These are phyloP conservation scores for Papiliotrema fonsecae DNA, from an alignment of 1,284 basidiomycete species.

Conservation along the genomic window DNA sequence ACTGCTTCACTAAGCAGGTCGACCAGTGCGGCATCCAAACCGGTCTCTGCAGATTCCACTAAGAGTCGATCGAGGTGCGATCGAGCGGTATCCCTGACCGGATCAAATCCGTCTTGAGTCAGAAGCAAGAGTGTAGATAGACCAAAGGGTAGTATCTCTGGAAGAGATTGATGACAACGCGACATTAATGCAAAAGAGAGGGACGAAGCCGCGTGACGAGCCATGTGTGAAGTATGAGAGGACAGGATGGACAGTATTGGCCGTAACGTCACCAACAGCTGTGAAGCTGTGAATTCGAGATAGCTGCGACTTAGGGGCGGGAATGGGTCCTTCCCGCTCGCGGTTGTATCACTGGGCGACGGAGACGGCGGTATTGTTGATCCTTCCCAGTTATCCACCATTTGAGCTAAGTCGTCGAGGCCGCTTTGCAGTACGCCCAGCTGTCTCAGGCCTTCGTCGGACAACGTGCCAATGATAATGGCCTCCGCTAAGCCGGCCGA, in stretches of 20 bases:
- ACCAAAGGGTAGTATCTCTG: slow-evolving; percentile 62
- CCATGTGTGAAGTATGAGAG: slow-evolving; percentile 40
- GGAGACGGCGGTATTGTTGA: slow-evolving; percentile 1
- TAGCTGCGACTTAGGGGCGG: slow-evolving; percentile 44
- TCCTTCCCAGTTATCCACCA: slow-evolving; percentile 31
- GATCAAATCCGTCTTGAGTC: slow-evolving; percentile 56
- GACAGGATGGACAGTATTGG: slow-evolving; percentile 33
- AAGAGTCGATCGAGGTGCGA: slow-evolving; percentile 54
- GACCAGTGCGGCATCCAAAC: slow-evolving; percentile 16
- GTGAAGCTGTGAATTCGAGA: slow-evolving; percentile 44
- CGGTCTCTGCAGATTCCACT: slow-evolving; percentile 51
- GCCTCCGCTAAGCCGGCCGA: slow-evolving; percentile 58
- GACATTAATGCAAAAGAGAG: slow-evolving; percentile 55
- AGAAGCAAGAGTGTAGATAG: slow-evolving; percentile 52
- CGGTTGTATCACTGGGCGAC: slow-evolving; percentile 1
- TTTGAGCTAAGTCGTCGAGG: slow-evolving; percentile 40
- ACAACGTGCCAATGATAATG: slow-evolving; percentile 51
- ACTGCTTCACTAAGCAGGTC: slow-evolving; percentile 56
- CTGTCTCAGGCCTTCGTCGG: slow-evolving; percentile 57
- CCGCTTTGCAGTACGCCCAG: slow-evolving; percentile 57
- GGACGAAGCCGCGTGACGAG: slow-evolving; percentile 46
- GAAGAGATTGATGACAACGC: slow-evolving; percentile 63
- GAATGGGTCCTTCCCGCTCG: slow-evolving; percentile 18
- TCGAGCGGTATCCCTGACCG: slow-evolving; percentile 57
- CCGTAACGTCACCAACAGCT: slow-evolving; percentile 42